Conservation (phyloP, 2,329 filamentous ascomycete genomes). For the Lasiodiplodia sp. region DNA sequence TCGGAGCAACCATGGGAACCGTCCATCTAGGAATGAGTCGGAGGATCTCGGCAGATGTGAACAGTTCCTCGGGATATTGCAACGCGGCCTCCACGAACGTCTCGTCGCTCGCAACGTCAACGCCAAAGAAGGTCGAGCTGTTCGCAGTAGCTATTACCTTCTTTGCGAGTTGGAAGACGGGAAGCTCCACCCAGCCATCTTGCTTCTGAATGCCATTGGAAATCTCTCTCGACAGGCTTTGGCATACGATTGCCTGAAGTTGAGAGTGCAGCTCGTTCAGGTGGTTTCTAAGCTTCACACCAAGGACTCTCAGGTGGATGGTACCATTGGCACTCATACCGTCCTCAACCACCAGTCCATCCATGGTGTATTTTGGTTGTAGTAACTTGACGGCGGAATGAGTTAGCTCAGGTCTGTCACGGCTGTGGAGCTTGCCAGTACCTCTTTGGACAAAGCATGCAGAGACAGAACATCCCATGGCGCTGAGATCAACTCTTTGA, state of each 20-base stretch:
- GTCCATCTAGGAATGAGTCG: conserved; percentile 9
- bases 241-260: background rate
- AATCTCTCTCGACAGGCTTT: background rate
- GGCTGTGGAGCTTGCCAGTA: background rate
- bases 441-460: conserved; percentile 28
- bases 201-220: background rate
- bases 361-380: conserved; percentile 28
- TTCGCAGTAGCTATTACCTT: conserved; percentile 7
- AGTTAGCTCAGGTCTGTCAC: background rate
- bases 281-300: conserved; percentile 6
- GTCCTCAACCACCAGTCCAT: conserved; percentile 17
- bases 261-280: conserved; percentile 15
- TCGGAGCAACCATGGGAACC: background rate
- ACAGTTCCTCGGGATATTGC: conserved; percentile 13
- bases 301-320: conserved; percentile 16
- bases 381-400: background rate
- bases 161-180: conserved; percentile 14
- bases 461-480: conserved; percentile 19
- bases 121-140: conserved; percentile 12
- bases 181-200: conserved; percentile 4
- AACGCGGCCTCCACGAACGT: conserved; percentile 14
- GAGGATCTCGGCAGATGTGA: conserved; percentile 21
- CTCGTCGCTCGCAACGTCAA: background rate
- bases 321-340: conserved; percentile 15
- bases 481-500: conserved; percentile 20